Base-by-base conservation (phyloP, 73 alveolate genomes). In the Symbiodinium natans region DNA sequence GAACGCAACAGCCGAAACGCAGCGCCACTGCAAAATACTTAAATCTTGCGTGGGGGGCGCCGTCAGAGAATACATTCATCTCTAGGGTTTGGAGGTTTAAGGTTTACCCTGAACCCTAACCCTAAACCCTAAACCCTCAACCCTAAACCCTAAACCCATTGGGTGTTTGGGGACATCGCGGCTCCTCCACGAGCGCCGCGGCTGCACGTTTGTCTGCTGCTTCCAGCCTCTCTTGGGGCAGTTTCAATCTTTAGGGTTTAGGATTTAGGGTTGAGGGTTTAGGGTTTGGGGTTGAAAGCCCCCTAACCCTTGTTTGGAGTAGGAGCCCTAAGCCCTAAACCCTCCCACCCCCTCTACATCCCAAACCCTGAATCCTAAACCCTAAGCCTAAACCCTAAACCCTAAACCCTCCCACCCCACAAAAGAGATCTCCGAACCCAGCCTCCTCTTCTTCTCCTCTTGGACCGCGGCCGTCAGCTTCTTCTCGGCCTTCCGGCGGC, bases 371-470 rank as follows among this genome's bases (percentile, higher is more conserved):
- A 68, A 2, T 29, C 82, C 2, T 25, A 2, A 41, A 38, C 87
- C 87, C 38, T 11, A 3, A 29, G 80, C 13, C 5, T 8, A 63
- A 6, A 17, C 5, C 5, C 9, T 8, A 41, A 77, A n/a, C 31
- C 39, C 34, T 34, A 1, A n/a, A 38, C 48, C 39, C 29, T 6
- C 38, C 13, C 40, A 42, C 6, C 75, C 31, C 43, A 2, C 41
- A 38, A 4, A 52, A 7, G n/a, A 46, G 17, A 46, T 2, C 27
- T 27, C 68, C 27, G 0, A 52, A 52, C 68, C 68, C 34, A 10
- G 82, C 82, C 94, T 86, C 15, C 94, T 83, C 84, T 86, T 86
- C 94, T 86, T 86, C 59, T 86, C 94, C 6, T 86, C 94, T 56
- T 86, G 84, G 39, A 86, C 29, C 43, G 94, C 84, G 23, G 94